Evolutionary conservation across 371 early-diverging fungal genomes (phyloP).

Genomic region (Massospora cicadina): DNA sequence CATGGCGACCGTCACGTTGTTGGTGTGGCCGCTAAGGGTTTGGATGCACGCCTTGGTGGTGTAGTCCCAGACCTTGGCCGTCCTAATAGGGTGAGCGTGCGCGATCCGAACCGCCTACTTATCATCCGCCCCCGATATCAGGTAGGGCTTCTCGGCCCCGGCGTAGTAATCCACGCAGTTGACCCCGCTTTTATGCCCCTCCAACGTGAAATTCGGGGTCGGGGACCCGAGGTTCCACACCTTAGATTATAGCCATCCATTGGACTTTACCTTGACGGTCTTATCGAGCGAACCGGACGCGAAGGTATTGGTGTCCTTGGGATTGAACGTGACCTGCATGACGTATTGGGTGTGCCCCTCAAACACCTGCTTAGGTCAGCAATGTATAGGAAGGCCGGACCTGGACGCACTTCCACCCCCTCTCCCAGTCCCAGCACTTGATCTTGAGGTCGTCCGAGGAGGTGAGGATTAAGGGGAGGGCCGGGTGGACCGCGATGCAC

Average conservation of each 20-base stretch:
- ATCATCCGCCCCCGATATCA: slow-evolving; percentile 87
- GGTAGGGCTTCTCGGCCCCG: slow-evolving; percentile 88
- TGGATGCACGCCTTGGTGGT: slow-evolving; percentile 96
- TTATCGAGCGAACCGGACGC: slow-evolving; percentile 86
- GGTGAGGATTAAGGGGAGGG: slow-evolving; percentile 82
- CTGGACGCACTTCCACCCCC: slow-evolving; percentile 89
- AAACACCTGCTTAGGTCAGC: slow-evolving; percentile 35
- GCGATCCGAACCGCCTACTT: slow-evolving; percentile 21
- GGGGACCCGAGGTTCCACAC: slow-evolving; percentile 73
- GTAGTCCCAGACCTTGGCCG: slow-evolving; percentile 98
- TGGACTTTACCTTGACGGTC: slow-evolving; percentile 52
- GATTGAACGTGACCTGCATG: slow-evolving; percentile 92
- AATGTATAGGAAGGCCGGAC: slow-evolving; percentile 25
- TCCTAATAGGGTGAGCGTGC: slow-evolving; percentile 14
- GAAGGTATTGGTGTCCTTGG: slow-evolving; percentile 94
- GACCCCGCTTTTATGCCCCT: slow-evolving; percentile 90
- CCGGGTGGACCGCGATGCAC: slow-evolving; percentile 86
- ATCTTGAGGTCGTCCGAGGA: slow-evolving; percentile 97
- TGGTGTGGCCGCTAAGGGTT: slow-evolving; percentile 93
- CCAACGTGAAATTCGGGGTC: slow-evolving; percentile 80
- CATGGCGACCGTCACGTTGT: slow-evolving; percentile 86
- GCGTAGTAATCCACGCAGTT: slow-evolving; percentile 90
- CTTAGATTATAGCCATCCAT: slow-evolving; percentile 16
- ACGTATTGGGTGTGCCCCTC: slow-evolving; percentile 98
- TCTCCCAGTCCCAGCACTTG: slow-evolving; percentile 99